Base-by-base conservation (phyloP, 2,329 filamentous ascomycete species). In the Fusarium sacchari region DNA sequence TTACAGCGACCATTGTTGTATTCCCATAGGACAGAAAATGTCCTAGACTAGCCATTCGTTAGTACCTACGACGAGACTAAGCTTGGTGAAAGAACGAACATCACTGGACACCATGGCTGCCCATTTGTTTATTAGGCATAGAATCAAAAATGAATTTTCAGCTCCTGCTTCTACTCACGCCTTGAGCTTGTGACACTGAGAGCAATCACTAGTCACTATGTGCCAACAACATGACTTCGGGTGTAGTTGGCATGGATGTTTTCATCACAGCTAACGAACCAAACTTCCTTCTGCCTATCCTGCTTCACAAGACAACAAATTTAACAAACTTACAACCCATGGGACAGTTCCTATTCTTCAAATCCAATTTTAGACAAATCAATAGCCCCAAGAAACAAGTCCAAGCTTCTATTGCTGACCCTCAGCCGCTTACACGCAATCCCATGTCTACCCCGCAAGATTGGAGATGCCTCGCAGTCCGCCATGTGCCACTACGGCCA, bases 371-470 rank as follows among this genome's bases (percentile, higher is more conserved):
- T 40, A 42, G 20, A 28, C 36, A 18, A 1, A n/a, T 30, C 11
- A n/a, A 55, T 42, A 55, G 36, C 7, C 4, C 20, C 15, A 14
- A 14, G 8, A n/a, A 28, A 7, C 15, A 42, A 42, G 36, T 18
- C 50, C 20, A 55, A 55, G 50, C 50, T 55, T 30, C 34, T 18
- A n/a, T n/a, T 55, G 11, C 50, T 55, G 34, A n/a, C 20, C 34
- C 50, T 58, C 24, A 37, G 42, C 55, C 55, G 28, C 55, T 49
- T 49, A 58, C 40, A 58, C 55, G n/a, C 55, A 47, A 49, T 56
- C 30, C 30, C 17, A 22, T 13, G 46, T 50, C 32, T 55, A 60
- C 63, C 63, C 66, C 64, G 66, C 40, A 66, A 58, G 32, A 22
- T 46, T 55, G 44, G 39, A 50, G 61, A 58, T 50, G 56, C 56